Evolutionary conservation across 2,329 filamentous ascomycete species (phyloP), one percentile per base, ranked within the genome.

Genomic region (Hyphodiscus sp.): DNA sequence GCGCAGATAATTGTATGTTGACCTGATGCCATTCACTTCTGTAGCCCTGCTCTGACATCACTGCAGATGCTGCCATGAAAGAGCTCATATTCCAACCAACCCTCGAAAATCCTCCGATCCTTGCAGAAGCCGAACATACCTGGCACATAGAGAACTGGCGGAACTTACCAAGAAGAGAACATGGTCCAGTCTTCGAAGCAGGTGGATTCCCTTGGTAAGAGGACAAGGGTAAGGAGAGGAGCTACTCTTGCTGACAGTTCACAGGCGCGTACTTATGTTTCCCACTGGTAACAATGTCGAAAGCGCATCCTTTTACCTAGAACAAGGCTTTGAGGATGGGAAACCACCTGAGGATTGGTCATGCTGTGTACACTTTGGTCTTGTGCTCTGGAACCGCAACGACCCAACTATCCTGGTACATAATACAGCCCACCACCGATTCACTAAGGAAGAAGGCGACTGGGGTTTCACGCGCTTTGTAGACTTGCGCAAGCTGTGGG

Each of bases 401-500:
- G 90, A 96, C 64, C 92, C 94, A n/a, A 84, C 83, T 58, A 80
- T 96, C 63, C 90, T 87, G 69, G 71, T 80, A 41, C 87, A 96
- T 64, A 85, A 90, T 74, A 80, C 76, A 44, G 94, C 94, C n/a
- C 90, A 91, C 63, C 94, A 99, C 69, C 87, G 94, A 55, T 99
- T 97, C 71, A 97, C 91, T 3, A 89, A 88, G 59, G 94, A 97
- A 44, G 94, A 99, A 71, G 91, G 90, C 20, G 94, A 99, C 66
- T 99, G 94, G 94, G 94, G 94, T 1, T 99, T 99, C 70, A 99
- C 94, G n/a, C 79, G 92, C 52, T 99, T 97, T 67, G 84, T 91
- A 13, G 94, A 97, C 69, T 79, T 95, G 48, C 81, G 90, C 51
- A 86, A 84, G 65, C 86, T 97, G 69, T 95, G 96, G 67, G 86